Conservation (phyloP, 2,329 filamentous ascomycete genomes). For the Sarocladium oryzae region DNA sequence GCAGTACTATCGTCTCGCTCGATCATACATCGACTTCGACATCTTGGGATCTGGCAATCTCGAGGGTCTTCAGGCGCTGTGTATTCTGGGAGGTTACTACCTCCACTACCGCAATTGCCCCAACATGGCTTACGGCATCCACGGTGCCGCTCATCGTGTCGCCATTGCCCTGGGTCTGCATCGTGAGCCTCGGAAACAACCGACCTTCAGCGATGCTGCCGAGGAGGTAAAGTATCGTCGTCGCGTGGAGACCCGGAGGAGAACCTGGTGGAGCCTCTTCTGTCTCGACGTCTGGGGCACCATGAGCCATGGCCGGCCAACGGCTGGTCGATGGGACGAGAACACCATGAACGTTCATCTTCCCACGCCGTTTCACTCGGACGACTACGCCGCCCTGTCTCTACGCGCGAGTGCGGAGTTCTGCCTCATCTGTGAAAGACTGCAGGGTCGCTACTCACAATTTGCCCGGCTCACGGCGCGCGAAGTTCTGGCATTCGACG, state of each 20-base stretch:
- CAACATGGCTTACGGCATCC: conserved; percentile 68
- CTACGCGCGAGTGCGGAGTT: conserved; percentile 21
- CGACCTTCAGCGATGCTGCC: conserved; percentile 31
- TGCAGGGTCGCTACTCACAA: conserved; percentile 24
- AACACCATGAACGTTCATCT: conserved; percentile 23
- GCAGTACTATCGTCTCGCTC: conserved; percentile 49
- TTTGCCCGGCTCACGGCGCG: conserved; percentile 17
- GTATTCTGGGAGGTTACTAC: conserved; percentile 68
- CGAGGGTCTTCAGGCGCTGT: conserved; percentile 67
- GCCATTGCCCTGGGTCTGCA: conserved; percentile 69
- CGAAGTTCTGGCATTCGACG: conserved; percentile 21
- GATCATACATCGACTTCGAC: conserved; percentile 46
- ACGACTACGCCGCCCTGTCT: conserved; percentile 20
- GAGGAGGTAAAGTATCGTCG: conserved; percentile 27
- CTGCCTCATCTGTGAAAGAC: conserved; percentile 23
- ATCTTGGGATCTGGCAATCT: conserved; percentile 55
- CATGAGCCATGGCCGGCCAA: conserved; percentile 61
- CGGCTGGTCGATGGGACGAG: conserved; percentile 22
- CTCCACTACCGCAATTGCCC: conserved; percentile 72
- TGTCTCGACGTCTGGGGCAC: conserved; percentile 67
- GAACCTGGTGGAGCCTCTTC: conserved; percentile 69
- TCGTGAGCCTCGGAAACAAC: conserved; percentile 40
- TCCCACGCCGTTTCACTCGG: conserved; percentile 15
- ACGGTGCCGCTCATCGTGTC: conserved; percentile 66
- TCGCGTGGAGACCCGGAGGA: conserved; percentile 48